A percentile compares a stretch with the other conserved stretches of the same genome.
Evolutionary conservation across 495 filamentous ascomycete species (phyloP).

Genomic region (Penicillium soppii): DNA sequence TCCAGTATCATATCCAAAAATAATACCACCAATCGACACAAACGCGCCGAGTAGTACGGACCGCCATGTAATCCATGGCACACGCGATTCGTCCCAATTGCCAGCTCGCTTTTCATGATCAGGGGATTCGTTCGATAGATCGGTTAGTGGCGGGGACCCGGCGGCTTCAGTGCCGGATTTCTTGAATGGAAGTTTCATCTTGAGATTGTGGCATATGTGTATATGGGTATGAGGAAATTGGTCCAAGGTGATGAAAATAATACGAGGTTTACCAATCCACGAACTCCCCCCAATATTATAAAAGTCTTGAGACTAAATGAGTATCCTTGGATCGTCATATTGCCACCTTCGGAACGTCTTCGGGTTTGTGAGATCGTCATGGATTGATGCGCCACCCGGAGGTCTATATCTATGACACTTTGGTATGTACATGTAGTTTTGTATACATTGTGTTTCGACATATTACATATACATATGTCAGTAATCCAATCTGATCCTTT

Average conservation of each 20-base stretch:
- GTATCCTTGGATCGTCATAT: conserved; percentile 7
- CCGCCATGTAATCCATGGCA: conserved; percentile 44
- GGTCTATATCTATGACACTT: not conserved
- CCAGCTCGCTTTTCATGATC: conserved; percentile 16
- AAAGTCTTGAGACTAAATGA: too few species aligned
- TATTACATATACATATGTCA: too few species aligned
- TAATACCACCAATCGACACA: conserved; percentile 67
- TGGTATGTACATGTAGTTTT: too few species aligned
- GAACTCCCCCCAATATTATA: too few species aligned
- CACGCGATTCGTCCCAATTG: conserved; percentile 27
- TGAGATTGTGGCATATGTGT: not conserved
- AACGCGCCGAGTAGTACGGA: conserved; percentile 48
- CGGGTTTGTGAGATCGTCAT: not conserved
- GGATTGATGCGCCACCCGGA: not conserved
- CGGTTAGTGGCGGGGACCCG: conserved; percentile 15
- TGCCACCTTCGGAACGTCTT: not conserved
- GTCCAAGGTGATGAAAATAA: too few species aligned
- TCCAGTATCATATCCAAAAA: conserved; percentile 52
- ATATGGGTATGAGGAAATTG: too few species aligned
- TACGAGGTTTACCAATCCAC: too few species aligned
- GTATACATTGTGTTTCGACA: too few species aligned
- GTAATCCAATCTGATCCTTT: too few species aligned
- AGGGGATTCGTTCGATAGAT: conserved; percentile 3
- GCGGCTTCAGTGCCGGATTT: not conserved
- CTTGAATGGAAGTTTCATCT: conserved; percentile 13